Conservation (phyloP, 441 rosid species). For the Pelargonium citronellum region DNA sequence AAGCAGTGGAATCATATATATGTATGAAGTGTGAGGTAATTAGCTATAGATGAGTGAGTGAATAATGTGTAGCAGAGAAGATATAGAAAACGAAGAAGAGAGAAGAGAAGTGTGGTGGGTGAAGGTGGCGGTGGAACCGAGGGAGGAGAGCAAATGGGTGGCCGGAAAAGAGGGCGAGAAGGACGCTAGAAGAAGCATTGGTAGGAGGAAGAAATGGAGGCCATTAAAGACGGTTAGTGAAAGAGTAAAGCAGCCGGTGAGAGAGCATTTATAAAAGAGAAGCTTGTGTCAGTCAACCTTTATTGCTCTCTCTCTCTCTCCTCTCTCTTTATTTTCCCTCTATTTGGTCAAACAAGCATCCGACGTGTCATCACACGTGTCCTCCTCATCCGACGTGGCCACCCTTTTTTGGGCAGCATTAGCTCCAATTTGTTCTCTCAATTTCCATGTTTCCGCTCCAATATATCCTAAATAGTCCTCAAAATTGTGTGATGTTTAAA, state of each 20-base stretch:
- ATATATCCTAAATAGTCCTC: too few relatives aligned
- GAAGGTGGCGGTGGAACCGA: conserved; percentile 1
- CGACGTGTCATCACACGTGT: conserved; percentile 21
- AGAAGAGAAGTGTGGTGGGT: not conserved
- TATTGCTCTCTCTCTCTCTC: not conserved
- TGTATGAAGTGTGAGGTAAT: not conserved
- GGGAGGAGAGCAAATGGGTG: not conserved
- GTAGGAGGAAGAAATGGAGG: too few relatives aligned
- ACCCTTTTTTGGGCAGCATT: not conserved
- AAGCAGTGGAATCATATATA: not conserved
- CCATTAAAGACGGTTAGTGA: not conserved
- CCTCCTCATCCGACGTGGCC: conserved; percentile 12
- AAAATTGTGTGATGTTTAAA: too few relatives aligned
- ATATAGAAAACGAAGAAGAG: not conserved
- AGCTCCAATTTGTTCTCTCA: too few relatives aligned
- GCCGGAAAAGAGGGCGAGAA: not conserved
- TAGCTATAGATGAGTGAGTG: too few relatives aligned
- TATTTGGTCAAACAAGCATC: conserved; percentile 24
- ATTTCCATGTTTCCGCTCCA: too few relatives aligned
- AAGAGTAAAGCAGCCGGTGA: conserved; percentile 22
- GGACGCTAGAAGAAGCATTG: not conserved
- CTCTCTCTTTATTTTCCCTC: not conserved
- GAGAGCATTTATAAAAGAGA: not conserved
- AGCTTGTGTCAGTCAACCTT: conserved; percentile 8
- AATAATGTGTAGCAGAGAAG: too few relatives aligned